These are phyloP conservation scores for Sicyos baderoa DNA, from an alignment of 306 rosid species.

Conservation along the genomic window DNA sequence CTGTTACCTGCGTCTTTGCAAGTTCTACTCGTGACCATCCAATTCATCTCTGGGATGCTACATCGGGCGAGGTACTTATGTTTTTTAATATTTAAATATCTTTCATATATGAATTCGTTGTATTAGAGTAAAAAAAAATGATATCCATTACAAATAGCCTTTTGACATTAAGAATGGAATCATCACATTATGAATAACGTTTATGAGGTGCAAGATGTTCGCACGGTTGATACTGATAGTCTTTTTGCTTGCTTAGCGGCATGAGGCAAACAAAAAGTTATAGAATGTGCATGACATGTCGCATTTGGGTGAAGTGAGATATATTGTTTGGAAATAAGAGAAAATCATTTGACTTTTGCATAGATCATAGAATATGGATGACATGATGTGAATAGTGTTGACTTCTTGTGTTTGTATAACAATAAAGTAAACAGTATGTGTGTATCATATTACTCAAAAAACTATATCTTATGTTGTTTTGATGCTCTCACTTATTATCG, in stretches of 20 bases:
- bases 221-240: neutral
- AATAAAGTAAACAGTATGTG: neutral
- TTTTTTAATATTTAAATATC: neutral
- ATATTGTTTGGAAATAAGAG: neutral
- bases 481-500: neutral
- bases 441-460: neutral
- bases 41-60: constrained; percentile 95
- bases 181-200: neutral
- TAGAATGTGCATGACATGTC: no score
- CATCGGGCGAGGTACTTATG: constrained; percentile 65
- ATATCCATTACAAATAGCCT: neutral
- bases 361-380: neutral
- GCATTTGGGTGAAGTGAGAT: neutral
- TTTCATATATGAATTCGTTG: neutral
- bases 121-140: neutral
- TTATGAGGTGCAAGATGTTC: neutral
- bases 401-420: neutral
- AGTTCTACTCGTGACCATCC: constrained; percentile 89
- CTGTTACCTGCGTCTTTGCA: constrained; percentile 74
- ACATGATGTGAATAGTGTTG: neutral
- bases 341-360: neutral
- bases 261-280: neutral
- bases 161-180: neutral
- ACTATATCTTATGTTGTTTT: neutral
- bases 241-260: neutral